phyloP scores from a whole-genome alignment of 441 rosid species.

The Erodium chrysanthum region DNA sequence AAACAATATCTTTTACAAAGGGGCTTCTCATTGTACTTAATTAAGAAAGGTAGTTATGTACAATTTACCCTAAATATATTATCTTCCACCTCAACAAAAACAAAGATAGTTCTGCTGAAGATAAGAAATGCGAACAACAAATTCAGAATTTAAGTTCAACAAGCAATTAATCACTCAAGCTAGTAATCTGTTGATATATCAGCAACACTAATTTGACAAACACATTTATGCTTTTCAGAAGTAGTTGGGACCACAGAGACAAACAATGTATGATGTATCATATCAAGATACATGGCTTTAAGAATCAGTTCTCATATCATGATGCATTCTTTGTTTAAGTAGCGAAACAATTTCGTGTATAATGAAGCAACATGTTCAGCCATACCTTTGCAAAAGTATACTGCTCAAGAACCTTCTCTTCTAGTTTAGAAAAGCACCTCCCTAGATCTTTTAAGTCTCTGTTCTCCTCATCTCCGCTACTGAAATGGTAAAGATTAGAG shows the following conservation, averaged over 20 bases:
- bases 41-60: too few relatives aligned
- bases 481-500: constrained; percentile 25
- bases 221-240: too few relatives aligned
- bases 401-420: constrained; percentile 81
- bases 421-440: constrained; percentile 66
- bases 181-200: neutral
- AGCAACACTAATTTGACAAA: neutral
- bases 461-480: constrained; percentile 57
- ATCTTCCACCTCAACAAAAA: too few relatives aligned
- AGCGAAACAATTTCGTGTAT: constrained; percentile 1
- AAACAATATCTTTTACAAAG: too few relatives aligned
- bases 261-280: neutral
- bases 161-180: neutral
- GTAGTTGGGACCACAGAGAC: neutral
- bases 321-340: neutral
- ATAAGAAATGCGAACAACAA: neutral
- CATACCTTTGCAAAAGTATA: constrained; percentile 90
- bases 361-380: constrained; percentile 5
- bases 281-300: neutral
- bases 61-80: too few relatives aligned
- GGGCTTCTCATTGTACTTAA: too few relatives aligned
- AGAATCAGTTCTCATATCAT: neutral
- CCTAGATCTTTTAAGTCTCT: constrained; percentile 69
- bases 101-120: neutral
- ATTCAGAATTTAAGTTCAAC: neutral